phyloP scores from a whole-genome alignment of 768 basidiomycete genomes.

The Strobilomyces dryophilus region DNA sequence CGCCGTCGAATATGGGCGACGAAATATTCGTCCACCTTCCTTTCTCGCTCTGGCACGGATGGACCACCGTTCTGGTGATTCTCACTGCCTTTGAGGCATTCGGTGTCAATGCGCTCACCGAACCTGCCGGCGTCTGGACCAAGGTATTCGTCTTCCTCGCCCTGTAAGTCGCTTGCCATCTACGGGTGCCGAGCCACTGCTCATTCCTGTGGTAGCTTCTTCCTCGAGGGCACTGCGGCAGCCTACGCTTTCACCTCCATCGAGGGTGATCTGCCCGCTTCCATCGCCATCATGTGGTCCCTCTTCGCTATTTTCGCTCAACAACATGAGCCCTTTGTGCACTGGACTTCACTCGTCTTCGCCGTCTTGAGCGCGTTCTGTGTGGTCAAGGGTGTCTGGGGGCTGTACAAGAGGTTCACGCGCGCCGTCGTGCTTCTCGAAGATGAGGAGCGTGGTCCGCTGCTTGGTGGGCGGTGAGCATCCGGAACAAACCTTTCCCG shows the following conservation, averaged over 20 bases:
- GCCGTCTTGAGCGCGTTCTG: constrained; percentile 82
- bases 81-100: constrained; percentile 86
- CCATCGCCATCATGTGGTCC: constrained; percentile 89
- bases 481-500: neutral
- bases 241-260: constrained; percentile 89
- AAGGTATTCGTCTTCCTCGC: constrained; percentile 94
- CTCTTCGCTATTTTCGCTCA: constrained; percentile 89
- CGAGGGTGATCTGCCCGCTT: constrained; percentile 91
- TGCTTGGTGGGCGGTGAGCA: constrained; percentile 42
- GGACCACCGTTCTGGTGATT: constrained; percentile 81
- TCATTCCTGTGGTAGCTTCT: constrained; percentile 51
- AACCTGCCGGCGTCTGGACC: constrained; percentile 80
- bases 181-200: neutral
- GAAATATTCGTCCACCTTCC: constrained; percentile 93
- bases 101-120: constrained; percentile 65
- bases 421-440: constrained; percentile 55
- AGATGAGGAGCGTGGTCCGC: constrained; percentile 87
- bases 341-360: constrained; percentile 85
- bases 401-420: constrained; percentile 45
- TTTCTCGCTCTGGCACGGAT: constrained; percentile 94
- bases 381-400: constrained; percentile 72
- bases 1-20: constrained; percentile 58
- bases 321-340: constrained; percentile 68
- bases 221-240: constrained; percentile 89
- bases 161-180: constrained; percentile 45